phyloP scores from a whole-genome alignment of 306 rosid genomes.

The Herpetospermum pedunculosum region DNA sequence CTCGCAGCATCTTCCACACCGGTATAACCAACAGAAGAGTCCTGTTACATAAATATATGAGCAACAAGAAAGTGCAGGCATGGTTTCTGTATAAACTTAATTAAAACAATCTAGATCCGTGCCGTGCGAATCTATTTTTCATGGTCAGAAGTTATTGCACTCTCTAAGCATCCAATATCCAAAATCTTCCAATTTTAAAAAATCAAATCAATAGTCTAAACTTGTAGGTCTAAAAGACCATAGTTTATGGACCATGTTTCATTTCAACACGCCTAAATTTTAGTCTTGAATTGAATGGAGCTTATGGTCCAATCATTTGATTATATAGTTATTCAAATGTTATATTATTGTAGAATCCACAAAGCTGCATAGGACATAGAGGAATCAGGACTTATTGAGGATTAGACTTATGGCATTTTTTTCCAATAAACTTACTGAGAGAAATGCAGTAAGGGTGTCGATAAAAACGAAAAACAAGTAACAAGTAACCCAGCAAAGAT shows the following conservation, averaged over 20 bases:
- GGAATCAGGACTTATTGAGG: not conserved
- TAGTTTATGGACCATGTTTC: not conserved
- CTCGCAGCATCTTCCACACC: conserved; percentile 30
- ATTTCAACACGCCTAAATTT: not conserved
- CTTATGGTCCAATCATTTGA: not conserved
- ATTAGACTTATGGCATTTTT: not conserved
- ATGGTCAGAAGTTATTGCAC: not conserved
- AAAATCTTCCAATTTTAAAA: not conserved
- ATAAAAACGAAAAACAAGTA: not conserved
- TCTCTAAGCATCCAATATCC: not conserved
- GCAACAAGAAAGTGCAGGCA: conserved; percentile 14
- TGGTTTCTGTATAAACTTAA: not conserved
- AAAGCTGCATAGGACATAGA: not conserved
- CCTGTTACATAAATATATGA: conserved; percentile 48
- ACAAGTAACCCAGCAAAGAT: not conserved
- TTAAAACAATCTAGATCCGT: not conserved
- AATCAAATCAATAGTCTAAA: not conserved
- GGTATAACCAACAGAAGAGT: conserved; percentile 39
- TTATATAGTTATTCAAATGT: not conserved
- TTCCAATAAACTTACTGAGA: not conserved
- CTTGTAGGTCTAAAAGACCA: not conserved
- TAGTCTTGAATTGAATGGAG: not conserved
- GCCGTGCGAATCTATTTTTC: not conserved
- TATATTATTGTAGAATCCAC: not conserved
- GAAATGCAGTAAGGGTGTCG: not conserved